Evolutionary conservation across 2,329 filamentous ascomycete genomes (phyloP), one percentile per base, ranked within the genome.

Genomic region (Cladosporium sp.): DNA sequence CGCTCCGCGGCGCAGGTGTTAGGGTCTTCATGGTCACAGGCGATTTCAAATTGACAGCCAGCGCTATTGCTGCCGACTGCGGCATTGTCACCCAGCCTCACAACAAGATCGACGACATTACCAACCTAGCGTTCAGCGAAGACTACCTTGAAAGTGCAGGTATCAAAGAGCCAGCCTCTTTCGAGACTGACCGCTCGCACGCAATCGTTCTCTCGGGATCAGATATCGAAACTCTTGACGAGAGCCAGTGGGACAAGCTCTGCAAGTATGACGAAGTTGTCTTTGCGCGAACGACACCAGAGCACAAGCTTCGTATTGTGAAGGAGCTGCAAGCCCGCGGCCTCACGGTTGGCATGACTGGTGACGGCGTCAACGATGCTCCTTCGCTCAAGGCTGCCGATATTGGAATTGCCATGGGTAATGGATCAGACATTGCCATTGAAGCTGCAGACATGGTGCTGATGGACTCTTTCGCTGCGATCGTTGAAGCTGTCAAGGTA

Each of bases 1-100:
- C 79, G 0, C 73, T 89, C 13, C 79, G 85, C 11, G 74, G 79
- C 1, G 87, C 88, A 3, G 84, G 85, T 1, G 85, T 91, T 48
- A 75, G 83, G n/a, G 82, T 89, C 24, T 85, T 87, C 66, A 91
- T 91, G 86, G 86, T 90, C 0, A 91, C 87, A 1, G 86, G 87
- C 8, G 87, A 91, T 61, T 89, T 87, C 63, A 83, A 84, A 20
- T 75, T 89, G 13, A 91, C 87, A 0, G 86, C 87, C 0, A 76
- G 82, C 54, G 84, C 86, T 1, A 89, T 91, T 54, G 85, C 86
- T 0, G 74, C 78, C 3, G 80, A 89, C 49, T 88, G 85, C 53
- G 84, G 86, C 7, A 89, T 89, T 61, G 76, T 90, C 47, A 85
- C 76, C 1, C 75, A 74, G 37, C 70, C 71, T 0, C 64, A 69